phyloP scores from a whole-genome alignment of 2,329 filamentous ascomycete genomes.

The Cadophora luteo-olivacea region DNA sequence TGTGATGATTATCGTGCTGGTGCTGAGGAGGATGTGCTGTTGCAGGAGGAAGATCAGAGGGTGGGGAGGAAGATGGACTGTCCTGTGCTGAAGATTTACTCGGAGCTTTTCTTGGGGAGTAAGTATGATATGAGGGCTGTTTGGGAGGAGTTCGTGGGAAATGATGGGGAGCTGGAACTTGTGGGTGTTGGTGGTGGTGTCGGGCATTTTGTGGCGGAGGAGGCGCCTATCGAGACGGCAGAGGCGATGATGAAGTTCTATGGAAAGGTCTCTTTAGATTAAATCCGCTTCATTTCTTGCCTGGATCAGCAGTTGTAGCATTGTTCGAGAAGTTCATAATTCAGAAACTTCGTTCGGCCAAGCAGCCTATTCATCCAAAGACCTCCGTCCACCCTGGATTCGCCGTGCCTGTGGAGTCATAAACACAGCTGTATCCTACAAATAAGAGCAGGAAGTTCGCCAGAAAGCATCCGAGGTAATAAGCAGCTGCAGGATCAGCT shows the following conservation, averaged over 20 bases:
- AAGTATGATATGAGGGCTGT: slow-evolving; percentile 50
- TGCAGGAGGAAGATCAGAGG: slow-evolving; percentile 53
- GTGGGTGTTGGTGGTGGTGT: slow-evolving; percentile 46
- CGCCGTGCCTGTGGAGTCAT: not conserved
- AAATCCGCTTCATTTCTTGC: not conserved
- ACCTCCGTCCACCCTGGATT: not conserved
- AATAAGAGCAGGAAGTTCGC: too few species aligned
- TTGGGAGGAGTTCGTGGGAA: slow-evolving; percentile 54
- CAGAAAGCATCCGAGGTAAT: too few species aligned
- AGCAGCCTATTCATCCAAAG: too few species aligned
- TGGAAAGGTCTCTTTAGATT: not conserved
- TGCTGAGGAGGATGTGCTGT: slow-evolving; percentile 49
- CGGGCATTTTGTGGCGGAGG: slow-evolving; percentile 56
- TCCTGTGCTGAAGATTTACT: slow-evolving; percentile 53
- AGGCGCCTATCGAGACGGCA: slow-evolving; percentile 48
- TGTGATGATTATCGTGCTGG: slow-evolving; percentile 56
- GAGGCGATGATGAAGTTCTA: slow-evolving; percentile 33
- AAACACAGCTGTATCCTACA: too few species aligned
- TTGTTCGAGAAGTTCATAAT: too few species aligned
- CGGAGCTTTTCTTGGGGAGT: slow-evolving; percentile 50
- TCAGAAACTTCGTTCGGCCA: too few species aligned
- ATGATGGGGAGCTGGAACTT: slow-evolving; percentile 39
- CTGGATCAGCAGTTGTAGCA: not conserved
- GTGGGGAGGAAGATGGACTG: slow-evolving; percentile 51
- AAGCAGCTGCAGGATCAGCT: too few species aligned